Conservation (phyloP, 371 early-diverging fungal species). For the Nematocida ausubeli region DNA sequence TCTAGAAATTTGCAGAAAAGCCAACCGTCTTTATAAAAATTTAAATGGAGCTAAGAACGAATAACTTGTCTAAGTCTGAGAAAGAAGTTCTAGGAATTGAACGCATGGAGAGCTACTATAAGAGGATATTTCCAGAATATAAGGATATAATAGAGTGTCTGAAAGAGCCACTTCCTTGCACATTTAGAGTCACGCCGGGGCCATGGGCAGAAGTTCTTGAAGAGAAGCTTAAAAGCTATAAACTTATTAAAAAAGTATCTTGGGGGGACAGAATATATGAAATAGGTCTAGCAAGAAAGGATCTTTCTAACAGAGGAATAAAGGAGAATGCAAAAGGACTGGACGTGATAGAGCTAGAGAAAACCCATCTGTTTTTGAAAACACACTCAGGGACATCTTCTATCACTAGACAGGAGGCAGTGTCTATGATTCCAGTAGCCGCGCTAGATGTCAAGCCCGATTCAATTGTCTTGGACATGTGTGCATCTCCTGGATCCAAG, state of each 20-base stretch:
- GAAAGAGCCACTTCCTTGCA: conserved; percentile 57
- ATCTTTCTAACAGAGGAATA: conserved; percentile 11
- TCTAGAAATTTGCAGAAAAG: no score
- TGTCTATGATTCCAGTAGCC: conserved; percentile 92
- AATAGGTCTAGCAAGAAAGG: conserved; percentile 48
- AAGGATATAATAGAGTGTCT: conserved; percentile 43
- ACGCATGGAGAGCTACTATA: conserved; percentile 58
- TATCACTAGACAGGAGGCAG: conserved; percentile 89
- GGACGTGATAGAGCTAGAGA: conserved; percentile 27
- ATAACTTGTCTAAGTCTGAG: background rate
- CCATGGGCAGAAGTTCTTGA: conserved; percentile 34
- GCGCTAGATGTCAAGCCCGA: conserved; percentile 82
- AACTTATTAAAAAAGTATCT: conserved; percentile 43
- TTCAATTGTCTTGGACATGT: conserved; percentile 74
- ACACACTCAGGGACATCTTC: conserved; percentile 72
- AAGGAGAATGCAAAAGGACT: conserved; percentile 14
- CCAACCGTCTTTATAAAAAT: no score
- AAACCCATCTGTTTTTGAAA: conserved; percentile 56
- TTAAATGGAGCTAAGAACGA: background rate
- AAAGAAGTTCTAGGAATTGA: conserved; percentile 14
- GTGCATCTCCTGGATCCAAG: conserved; percentile 73
- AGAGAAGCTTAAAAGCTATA: conserved; percentile 21
- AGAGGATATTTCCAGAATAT: conserved; percentile 24
- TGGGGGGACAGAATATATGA: conserved; percentile 39
- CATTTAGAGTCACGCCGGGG: conserved; percentile 57